Evolutionary conservation across 352 stramenopile species (phyloP), one percentile per base, ranked within the genome.

Genomic region (Pilasporangium apinafurcum): DNA sequence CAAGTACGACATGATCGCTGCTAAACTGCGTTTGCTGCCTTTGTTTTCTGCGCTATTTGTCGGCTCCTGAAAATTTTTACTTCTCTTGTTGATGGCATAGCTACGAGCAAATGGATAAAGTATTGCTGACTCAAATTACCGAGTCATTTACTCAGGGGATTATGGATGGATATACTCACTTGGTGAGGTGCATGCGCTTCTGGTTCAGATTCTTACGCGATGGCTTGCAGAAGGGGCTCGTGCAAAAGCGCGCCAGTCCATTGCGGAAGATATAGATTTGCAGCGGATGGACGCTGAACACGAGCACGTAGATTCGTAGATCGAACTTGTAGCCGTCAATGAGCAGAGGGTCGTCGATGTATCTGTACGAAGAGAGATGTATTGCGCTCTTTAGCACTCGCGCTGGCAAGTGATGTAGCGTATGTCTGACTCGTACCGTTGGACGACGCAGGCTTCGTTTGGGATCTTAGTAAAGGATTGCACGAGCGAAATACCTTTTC

Each of bases 281-380:
- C 8, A 96, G 65, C 21, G 86, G 84, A 34, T 77, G 37, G 35
- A 79, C 62, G 18, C 60, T 68, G 36, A 51, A 56, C n/a, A 78
- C 62, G 12, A 76, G 51, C 20, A 76, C 77, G 60, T 97, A 97
- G 21, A 97, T 78, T 22, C 92, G 59, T 20, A 98, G 56, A 51
- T 98, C 92, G 50, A 98, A 98, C 62, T 98, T 98, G 56, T 87
- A 92, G 35, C 83, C 86, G 36, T 96, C 84, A 41, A 98, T 86
- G 6, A 98, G 64, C 25, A 96, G 67, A 28, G 92, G 92, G 48
- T 94, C 91, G 26, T 81, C 62, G 46, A 98, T 95, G 68, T 98
- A 98, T 20, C 85, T 57, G 51, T 83, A 20, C 34, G 13, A 13
- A 43, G 2, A 40, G 28, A 8, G 17, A 35, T 42, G n/a, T n/a